Evolutionary conservation across 257 asterid species (phyloP).

Genomic region (Asclepias syriaca): DNA sequence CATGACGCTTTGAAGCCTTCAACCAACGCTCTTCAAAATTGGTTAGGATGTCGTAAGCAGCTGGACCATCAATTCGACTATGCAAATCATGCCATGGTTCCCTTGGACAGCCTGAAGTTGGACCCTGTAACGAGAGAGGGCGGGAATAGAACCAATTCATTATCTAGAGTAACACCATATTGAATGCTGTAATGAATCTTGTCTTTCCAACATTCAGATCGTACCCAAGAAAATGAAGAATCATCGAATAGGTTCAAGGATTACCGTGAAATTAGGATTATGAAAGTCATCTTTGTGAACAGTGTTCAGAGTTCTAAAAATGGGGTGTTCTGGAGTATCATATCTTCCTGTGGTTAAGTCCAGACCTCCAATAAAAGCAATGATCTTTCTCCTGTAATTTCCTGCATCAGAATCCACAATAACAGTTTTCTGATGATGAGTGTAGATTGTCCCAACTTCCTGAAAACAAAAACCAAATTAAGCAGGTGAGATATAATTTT

Average conservation of each 20-base stretch:
- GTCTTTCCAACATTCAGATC: background rate
- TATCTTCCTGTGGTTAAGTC: conserved; percentile 90
- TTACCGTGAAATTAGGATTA: conserved; percentile 80
- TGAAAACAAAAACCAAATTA: conserved; percentile 21
- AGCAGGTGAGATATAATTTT: background rate
- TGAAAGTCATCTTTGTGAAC: conserved; percentile 82
- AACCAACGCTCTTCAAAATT: conserved; percentile 93
- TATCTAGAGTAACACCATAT: background rate
- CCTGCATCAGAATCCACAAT: conserved; percentile 70
- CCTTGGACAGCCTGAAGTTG: conserved; percentile 67
- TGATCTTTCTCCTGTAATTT: conserved; percentile 47
- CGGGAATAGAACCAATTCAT: conserved; percentile 3
- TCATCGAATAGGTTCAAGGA: conserved; percentile 3
- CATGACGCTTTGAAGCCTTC: conserved; percentile 63
- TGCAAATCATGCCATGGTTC: conserved; percentile 98
- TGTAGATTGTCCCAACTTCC: conserved; percentile 91
- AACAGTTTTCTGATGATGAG: conserved; percentile 93
- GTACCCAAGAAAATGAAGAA: background rate
- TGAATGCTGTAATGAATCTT: background rate
- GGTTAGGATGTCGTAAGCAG: conserved; percentile 71
- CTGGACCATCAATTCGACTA: conserved; percentile 74
- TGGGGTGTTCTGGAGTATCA: conserved; percentile 70
- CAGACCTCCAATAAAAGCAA: conserved; percentile 88
- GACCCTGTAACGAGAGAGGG: conserved; percentile 40
- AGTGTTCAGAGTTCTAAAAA: conserved; percentile 59